Base-by-base conservation (phyloP, 129 eudicot species). In the Chrysanthemum lavandulifolium region DNA sequence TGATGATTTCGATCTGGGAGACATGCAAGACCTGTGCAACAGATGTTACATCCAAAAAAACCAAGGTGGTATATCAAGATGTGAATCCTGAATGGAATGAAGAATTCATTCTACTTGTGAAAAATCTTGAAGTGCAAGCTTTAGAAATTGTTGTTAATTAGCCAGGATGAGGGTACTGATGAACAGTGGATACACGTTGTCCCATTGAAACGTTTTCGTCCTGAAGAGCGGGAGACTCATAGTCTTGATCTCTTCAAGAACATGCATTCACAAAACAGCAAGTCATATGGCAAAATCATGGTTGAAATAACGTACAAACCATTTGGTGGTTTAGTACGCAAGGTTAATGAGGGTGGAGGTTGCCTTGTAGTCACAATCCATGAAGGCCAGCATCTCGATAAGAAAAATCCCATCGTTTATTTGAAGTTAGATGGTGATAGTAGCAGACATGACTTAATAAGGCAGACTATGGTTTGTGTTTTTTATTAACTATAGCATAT, bases 1-100 rank as follows among this genome's bases (percentile, higher is more conserved):
- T n/a, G n/a, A n/a, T n/a, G n/a, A n/a, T n/a, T n/a, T n/a, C n/a
- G n/a, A n/a, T n/a, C n/a, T n/a, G n/a, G n/a, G n/a, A n/a, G n/a
- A n/a, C n/a, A n/a, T n/a, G n/a, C n/a, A n/a, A n/a, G n/a, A n/a
- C n/a, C n/a, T n/a, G n/a, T n/a, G n/a, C n/a, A n/a, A n/a, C n/a
- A n/a, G 1, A 72, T 47, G 81, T 13, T 10, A 21, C 88, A 10
- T 71, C 85, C 14, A 86, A 80, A 81, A 89, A 89, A 79, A 84
- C 89, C 10, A 80, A 83, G 19, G 86, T 84, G 55, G 86, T 84
- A 50, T 57, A 77, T 60, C 82, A 82, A 33, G 80, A 78, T 76
- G 69, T 78, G 78, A 82, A 86, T 76, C 90, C 92, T 21, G 92
- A 84, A 77, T 86, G 96, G 92, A 86, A 86, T 56, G 90, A 89